Percentiles rank a stretch among this genome's conserved stretches.
Conservation (phyloP, 148 eudicot species). For the Camellia sinensis region DNA sequence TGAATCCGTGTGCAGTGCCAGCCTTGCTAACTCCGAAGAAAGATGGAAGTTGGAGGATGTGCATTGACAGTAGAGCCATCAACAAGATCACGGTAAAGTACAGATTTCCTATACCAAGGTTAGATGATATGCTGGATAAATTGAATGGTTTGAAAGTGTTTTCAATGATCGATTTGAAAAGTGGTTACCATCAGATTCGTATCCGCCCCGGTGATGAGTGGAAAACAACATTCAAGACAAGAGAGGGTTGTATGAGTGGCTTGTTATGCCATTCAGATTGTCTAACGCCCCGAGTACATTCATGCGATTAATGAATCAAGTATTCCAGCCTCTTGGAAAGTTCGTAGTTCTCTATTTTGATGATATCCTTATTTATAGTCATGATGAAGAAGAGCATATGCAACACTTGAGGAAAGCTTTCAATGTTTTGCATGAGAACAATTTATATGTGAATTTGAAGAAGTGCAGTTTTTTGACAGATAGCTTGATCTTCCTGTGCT, state of each 20-base stretch:
- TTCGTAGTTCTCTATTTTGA: neutral
- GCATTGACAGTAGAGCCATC: too few species aligned
- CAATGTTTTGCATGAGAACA: neutral
- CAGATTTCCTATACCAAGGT: too few species aligned
- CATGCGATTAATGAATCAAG: neutral
- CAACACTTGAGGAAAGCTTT: neutral
- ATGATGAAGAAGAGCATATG: neutral
- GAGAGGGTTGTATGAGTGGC: slow-evolving; percentile 10
- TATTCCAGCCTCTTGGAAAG: neutral
- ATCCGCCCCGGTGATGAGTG: slow-evolving; percentile 12
- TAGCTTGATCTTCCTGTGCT: slow-evolving; percentile 9
- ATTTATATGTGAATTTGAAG: neutral
- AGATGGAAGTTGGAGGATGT: too few species aligned
- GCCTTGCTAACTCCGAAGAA: too few species aligned
- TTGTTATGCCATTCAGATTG: neutral
- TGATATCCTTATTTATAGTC: slow-evolving; percentile 10
- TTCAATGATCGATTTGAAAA: neutral
- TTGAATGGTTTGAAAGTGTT: neutral
- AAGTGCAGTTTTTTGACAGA: slow-evolving; percentile 4
- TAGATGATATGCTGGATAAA: slow-evolving; percentile 2
- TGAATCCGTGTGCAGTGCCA: too few species aligned
- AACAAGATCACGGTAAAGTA: too few species aligned
- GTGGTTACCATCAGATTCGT: slow-evolving; percentile 5
- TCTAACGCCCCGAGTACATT: slow-evolving; percentile 14
- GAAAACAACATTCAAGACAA: slow-evolving; percentile 11